A percentile compares a stretch with the other conserved stretches of the same genome.
Evolutionary conservation across 2,329 filamentous ascomycete species (phyloP).

Genomic region (Xylariaceae sp.): DNA sequence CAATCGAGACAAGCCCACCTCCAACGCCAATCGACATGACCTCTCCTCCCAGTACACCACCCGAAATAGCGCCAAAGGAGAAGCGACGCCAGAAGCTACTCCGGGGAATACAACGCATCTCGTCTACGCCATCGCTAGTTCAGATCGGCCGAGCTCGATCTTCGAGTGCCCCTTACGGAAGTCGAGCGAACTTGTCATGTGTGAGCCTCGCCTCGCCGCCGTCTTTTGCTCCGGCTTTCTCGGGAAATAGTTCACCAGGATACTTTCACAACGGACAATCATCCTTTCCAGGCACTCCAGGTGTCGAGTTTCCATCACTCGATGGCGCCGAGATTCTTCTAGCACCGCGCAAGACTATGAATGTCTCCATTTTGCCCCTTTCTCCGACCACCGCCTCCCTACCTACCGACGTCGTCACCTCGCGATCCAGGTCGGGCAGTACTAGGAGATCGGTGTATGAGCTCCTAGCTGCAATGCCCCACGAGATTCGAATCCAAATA

Average conservation of each 20-base stretch:
- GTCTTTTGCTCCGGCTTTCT: conserved; percentile 37
- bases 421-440: conserved; percentile 31
- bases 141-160: conserved; percentile 63
- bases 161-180: conserved; percentile 65
- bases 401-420: conserved; percentile 60
- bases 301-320: conserved; percentile 39
- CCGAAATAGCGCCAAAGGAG: conserved; percentile 49
- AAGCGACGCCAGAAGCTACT: conserved; percentile 70
- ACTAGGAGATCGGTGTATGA: conserved; percentile 46
- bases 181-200: conserved; percentile 51
- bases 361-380: conserved; percentile 40
- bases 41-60: conserved; percentile 13
- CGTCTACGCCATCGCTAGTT: conserved; percentile 72
- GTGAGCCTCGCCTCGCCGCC: conserved; percentile 48
- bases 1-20: conserved; percentile 14
- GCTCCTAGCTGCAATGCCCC: conserved; percentile 79
- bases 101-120: conserved; percentile 74
- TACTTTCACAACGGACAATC: conserved; percentile 36
- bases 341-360: conserved; percentile 55
- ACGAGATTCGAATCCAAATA: conserved; percentile 77
- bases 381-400: conserved; percentile 56
- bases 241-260: conserved; percentile 32
- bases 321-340: conserved; percentile 47
- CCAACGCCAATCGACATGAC: conserved; percentile 20
- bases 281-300: conserved; percentile 39